Evolutionary conservation across 192 early-diverging fungal genomes (phyloP), one percentile per base, ranked within the genome.

Genomic region (Chytriomyces sp.): DNA sequence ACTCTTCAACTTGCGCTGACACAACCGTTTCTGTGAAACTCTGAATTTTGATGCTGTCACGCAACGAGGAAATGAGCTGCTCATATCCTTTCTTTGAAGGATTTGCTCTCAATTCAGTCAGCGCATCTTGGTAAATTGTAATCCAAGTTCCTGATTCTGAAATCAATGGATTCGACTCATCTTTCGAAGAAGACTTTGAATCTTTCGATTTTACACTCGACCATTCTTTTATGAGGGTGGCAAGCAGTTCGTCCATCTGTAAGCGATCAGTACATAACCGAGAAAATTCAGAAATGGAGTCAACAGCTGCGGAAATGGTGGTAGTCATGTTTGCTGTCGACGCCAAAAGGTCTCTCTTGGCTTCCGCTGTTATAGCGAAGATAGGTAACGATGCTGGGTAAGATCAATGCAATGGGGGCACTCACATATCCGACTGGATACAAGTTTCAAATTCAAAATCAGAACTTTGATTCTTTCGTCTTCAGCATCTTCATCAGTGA

Each of bases 391-490:
- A 46, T 67, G 18, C 26, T n/a, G 3, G 2, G 20, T 4, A 80
- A 23, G 48, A 45, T 69, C 24, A 45, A 16, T 20, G 74, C 28
- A 24, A 43, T 68, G 18, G 7, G 46, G 10, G 20, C 43, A 61
- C 64, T 70, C 72, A 86, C 85, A 67, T 28, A 89, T 81, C 57
- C 88, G 20, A 43, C 82, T 81, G 9, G 67, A 43, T 1, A 89
- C 44, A 2, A 89, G 45, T 9, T 84, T 81, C 9, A 88, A 47
- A 50, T 86, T 76, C 20, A 83, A 79, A 75, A 88, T 86, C 10
- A 89, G 45, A 26, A 85, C 76, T 61, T 67, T 80, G 13, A 81
- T 65, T 43, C 66, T 8, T 11, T 81, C 77, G 11, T 76, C 76
- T 11, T 68, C 16, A 43, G 57, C 49, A 16, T 50, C 47, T 23